phyloP scores from a whole-genome alignment of 805 yeast genomes.

The Suhomyces prunicola region DNA sequence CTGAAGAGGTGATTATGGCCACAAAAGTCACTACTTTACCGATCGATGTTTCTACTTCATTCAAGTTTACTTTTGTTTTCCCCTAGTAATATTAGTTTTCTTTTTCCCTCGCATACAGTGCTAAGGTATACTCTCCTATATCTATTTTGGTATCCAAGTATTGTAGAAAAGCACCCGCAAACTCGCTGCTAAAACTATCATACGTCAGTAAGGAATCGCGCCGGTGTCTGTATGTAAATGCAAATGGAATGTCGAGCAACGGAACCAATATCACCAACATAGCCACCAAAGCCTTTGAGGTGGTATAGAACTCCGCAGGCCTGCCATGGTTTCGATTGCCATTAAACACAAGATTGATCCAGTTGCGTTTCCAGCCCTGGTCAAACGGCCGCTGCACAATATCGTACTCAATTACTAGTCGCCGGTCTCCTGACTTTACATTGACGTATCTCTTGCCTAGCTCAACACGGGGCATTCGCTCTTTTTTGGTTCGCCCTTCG shows the following conservation, averaged over 20 bases:
- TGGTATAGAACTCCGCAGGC: conserved; percentile 6
- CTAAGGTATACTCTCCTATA: conserved; percentile 7
- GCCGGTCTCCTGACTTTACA: conserved; percentile 25
- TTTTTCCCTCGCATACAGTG: not conserved
- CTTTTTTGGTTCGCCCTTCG: conserved; percentile 7
- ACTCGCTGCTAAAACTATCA: conserved; percentile 4
- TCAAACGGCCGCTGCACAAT: conserved; percentile 33
- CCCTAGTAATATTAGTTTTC: not conserved
- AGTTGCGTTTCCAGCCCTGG: conserved; percentile 35
- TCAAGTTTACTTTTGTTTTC: not conserved
- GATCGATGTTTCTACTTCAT: too few species aligned
- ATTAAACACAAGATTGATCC: conserved; percentile 31
- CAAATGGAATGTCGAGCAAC: conserved; percentile 17
- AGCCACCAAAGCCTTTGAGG: conserved; percentile 12
- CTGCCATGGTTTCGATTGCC: conserved; percentile 21
- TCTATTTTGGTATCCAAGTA: conserved; percentile 8
- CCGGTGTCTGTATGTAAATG: not conserved
- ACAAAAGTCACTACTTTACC: not conserved
- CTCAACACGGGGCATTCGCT: conserved; percentile 23
- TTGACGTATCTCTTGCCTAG: conserved; percentile 43
- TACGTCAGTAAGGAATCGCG: not conserved
- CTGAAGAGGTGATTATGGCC: not conserved
- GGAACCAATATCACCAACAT: conserved; percentile 18
- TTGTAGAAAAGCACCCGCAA: conserved; percentile 6
- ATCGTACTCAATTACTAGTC: conserved; percentile 37